Base-by-base conservation (phyloP, 805 yeast genomes). In the Wickerhamomyces kurtzmanii region DNA sequence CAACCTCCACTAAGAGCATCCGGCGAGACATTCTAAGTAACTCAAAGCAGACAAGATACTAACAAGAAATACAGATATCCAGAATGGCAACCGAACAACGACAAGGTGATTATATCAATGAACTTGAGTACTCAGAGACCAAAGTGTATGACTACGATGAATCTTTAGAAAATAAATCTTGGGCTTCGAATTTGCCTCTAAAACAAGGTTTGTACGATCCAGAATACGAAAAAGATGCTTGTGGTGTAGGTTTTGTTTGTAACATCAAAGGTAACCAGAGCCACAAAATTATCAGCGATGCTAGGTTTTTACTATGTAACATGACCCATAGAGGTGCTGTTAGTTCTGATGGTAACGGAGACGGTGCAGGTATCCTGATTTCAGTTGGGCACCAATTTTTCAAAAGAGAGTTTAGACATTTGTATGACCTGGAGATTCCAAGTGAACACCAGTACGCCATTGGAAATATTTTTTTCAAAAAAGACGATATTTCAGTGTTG, bases 251-350 rank as follows among this genome's bases (percentile, higher is more conserved):
- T 37, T 89, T 89, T 57, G 84, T 94, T 26, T 84, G 96, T 54
- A 84, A 89, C 62, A 80, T 87, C 60, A 84, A 86, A 55, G 96
- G 96, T 32, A 51, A 65, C 17, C 71, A 75, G 16, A 78, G 93
- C 30, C 98, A 91, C 63, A 86, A 87, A 51, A 85, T 89, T 43
- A 86, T 89, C 34, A 75, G 93, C 23, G 97, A 91, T 60, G 95
- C 95, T 23, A 66, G 75, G 42, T 74, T 71, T 50, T 62, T 89
- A 46, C 73, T 89, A 31, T 87, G 97, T 63, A 89, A 91, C 61
- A 91, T 89, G 98, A 83, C 96, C 36, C 98, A 89, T 57, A 75
- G 98, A 62, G 98, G 98, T 51, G 97, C 97, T 22, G 96, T 87
- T 35, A 94, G 95, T 34, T 67, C 85, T 1, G 95, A 87, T 49